Evolutionary conservation across 1,139 yeast species (phyloP), one percentile per base, ranked within the genome.

Genomic region (Geotrichum reessii): DNA sequence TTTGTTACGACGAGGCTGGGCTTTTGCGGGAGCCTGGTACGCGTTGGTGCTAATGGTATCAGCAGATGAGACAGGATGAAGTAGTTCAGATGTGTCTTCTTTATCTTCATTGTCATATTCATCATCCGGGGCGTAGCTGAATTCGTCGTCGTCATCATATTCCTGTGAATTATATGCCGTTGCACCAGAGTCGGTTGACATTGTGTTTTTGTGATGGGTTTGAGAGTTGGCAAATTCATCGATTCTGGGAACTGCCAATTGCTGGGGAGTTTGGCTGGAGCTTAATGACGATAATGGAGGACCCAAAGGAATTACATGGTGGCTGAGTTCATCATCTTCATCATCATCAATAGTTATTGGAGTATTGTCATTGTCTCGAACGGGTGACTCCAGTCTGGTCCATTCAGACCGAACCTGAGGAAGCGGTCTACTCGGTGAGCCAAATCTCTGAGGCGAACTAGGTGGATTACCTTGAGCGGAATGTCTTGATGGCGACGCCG

Each of bases 1-100:
- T 66, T 81, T 80, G 66, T 83, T 81, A 63, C 87, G 82, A 60
- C 84, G 78, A 19, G 85, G 84, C 65, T 81, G 83, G 0, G 84
- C 82, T 54, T 78, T 74, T 25, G 71, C 70, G 19, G 82, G 79
- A 24, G 76, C 77, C 47, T 70, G 70, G 46, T 63, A 65, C 0
- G 62, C 59, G 4, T 65, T 66, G 2, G 67, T 63, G 55, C 67
- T 64, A 9, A 68, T 60, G 9, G 73, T 70, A 37, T 64, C 68
- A 31, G 64, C 63, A 3, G 67, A 55, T 25, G 53, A 63, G 14
- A 63, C 62, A 7, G 61, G 61, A 0, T 67, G 65, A 6, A 62
- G 58, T 2, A 62, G 61, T 64, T 73, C 65, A 58, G 68, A 67
- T 61, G 68, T 63, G 60, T 63, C 52, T 62, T 68, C 61, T 62